Evolutionary conservation across 352 stramenopile species (phyloP), one percentile per base, ranked within the genome.

Genomic region (Pythium guiyangense): DNA sequence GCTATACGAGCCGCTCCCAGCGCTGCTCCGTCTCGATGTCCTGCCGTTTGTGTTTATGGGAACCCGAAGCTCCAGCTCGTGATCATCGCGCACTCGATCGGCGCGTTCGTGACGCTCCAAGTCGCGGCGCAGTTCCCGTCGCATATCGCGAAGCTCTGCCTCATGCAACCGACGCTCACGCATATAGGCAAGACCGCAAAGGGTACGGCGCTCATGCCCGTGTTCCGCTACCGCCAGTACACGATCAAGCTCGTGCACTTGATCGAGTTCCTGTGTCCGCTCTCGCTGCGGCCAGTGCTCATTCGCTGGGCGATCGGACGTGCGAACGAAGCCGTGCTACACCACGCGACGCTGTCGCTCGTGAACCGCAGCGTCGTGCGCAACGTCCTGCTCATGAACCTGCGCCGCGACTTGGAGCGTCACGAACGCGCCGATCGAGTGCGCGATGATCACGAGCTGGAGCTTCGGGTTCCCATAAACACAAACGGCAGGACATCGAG

Each of bases 161-260:
- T 89, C 22, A 86, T 91, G 74, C 78, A 89, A 56, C 81, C 81
- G 2, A 80, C 77, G 15, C 76, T 91, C 57, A 75, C 76, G 67
- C 73, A 84, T 64, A 87, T 91, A 50, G 74, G 62, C 0, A 43
- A 70, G 26, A 77, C 77, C 11, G 49, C 61, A 4, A 77, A 87
- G n/a, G n/a, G n/a, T n/a, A n/a, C n/a, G n/a, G n/a, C n/a, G n/a
- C n/a, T n/a, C n/a, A n/a, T n/a, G n/a, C n/a, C n/a, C n/a, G n/a
- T n/a, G n/a, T n/a, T n/a, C n/a, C n/a, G n/a, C n/a, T n/a, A n/a
- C n/a, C n/a, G n/a, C n/a, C n/a, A n/a, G n/a, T n/a, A n/a, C n/a
- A n/a, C n/a, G n/a, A n/a, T n/a, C n/a, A n/a, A n/a, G n/a, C n/a
- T n/a, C n/a, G n/a, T n/a, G n/a, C n/a, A n/a, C n/a, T n/a, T n/a